Conservation (phyloP, 768 basidiomycete genomes). For the Megacollybia marginata region DNA sequence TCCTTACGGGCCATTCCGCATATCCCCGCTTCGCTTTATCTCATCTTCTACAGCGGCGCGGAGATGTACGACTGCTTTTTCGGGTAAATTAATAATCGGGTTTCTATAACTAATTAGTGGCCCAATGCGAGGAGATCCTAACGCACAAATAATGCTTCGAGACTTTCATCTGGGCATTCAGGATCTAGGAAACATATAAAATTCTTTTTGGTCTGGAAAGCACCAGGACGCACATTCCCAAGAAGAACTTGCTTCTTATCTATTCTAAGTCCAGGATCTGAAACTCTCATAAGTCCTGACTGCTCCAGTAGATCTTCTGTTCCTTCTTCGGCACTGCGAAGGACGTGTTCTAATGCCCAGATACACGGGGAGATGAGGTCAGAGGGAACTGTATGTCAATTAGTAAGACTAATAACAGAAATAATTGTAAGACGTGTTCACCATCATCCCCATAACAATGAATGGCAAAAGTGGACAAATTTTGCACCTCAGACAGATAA, state of each 20-base stretch:
- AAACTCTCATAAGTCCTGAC: conserved; percentile 7
- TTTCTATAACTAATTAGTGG: neutral
- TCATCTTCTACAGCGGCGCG: conserved; percentile 1
- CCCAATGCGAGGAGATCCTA: neutral
- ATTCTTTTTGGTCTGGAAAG: neutral
- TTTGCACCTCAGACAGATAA: neutral
- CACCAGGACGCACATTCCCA: too few species aligned
- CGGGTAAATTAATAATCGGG: conserved; percentile 2
- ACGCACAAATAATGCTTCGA: conserved; percentile 1
- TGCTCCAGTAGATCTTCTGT: conserved; percentile 10
- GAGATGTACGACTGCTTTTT: conserved; percentile 3
- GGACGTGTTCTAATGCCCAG: conserved; percentile 14
- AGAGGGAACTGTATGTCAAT: conserved; percentile 7
- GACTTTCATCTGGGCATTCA: conserved; percentile 2
- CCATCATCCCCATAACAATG: conserved; percentile 11
- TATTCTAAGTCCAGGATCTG: too few species aligned
- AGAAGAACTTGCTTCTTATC: too few species aligned
- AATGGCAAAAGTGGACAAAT: conserved; percentile 15
- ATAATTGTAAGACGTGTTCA: neutral
- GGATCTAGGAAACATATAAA: neutral
- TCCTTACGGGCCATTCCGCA: conserved; percentile 1
- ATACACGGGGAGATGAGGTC: conserved; percentile 11
- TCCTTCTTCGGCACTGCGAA: conserved; percentile 11
- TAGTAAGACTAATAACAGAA: neutral
- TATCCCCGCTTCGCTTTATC: neutral